Base-by-base conservation (phyloP, 352 stramenopile species). In the Phytopythium oedochilum region DNA sequence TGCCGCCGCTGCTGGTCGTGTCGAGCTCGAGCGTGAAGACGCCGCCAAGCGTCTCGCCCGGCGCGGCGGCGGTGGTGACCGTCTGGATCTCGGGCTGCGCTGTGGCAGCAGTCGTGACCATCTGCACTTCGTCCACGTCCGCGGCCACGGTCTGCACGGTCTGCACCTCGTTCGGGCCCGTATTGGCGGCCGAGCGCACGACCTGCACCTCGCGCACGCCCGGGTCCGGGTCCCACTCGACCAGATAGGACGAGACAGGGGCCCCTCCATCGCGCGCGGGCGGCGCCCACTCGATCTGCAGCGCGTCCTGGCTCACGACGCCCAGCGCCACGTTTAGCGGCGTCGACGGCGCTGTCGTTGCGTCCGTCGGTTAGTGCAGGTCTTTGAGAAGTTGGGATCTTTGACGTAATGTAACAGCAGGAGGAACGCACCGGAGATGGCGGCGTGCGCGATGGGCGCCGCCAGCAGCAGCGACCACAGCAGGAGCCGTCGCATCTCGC, bases 91-190 rank as follows among this genome's bases (percentile, higher is more conserved):
- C 85, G 1, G 53, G 31, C 0, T 75, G 45, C 18, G 62, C 26
- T 9, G 74, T 84, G 14, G 88, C 88, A 20, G 75, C 86, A 9
- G 86, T 96, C 5, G 63, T 77, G 44, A 98, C 75, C 40, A 85
- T 60, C 66, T 98, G 93, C 26, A 97, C 75, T 58, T 97, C 94
- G 56, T 96, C 78, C 7, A 98, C 75, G 44, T 95, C 75, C 5
- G 53, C 66, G 0, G 79, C 83, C 28, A 78, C 89, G 2, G 87
- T 98, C 55, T 88, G 85, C 63, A 98, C 90, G 9, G 74, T 94
- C 73, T 98, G 93, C 38, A 98, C 79, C 65, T 98, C 93, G 68
- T 98, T 98, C 20, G 93, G 61, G 40, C 89, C 90, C 0, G 90
- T 90, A 66, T 96, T 91, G 29, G 76, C 74, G 17, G 60, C 73